A percentile compares a stretch with the other conserved stretches of the same genome.
phyloP scores from a whole-genome alignment of 169 alveolate genomes.

The Toxoplasma gondii region DNA sequence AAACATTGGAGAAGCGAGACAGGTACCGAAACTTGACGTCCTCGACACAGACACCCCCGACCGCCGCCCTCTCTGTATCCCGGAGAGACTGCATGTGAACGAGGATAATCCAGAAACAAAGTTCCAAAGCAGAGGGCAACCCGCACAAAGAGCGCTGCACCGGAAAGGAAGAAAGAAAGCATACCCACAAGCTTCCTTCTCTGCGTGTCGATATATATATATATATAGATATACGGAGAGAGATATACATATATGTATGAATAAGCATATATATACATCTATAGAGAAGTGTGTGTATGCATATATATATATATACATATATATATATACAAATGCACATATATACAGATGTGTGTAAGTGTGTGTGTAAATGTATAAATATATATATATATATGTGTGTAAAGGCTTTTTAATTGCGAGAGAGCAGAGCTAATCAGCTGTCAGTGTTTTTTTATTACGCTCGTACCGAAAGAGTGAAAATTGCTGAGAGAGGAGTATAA shows the following conservation, averaged over 20 bases:
- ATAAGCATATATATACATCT: not conserved
- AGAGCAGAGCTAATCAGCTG: no score
- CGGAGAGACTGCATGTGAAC: no score
- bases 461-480: no score
- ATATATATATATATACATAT: not conserved
- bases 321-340: not conserved
- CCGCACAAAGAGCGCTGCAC: no score
- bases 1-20: constrained; percentile 74
- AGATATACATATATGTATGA: not conserved
- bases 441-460: no score
- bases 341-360: not conserved
- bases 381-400: not conserved
- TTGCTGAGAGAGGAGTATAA: no score
- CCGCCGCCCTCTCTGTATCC: no score
- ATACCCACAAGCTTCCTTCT: no score
- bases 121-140: no score
- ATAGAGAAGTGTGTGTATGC: not conserved
- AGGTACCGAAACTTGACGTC: constrained; percentile 51
- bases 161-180: no score
- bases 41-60: no score
- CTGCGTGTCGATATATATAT: not conserved
- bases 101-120: no score
- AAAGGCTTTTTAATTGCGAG: not conserved
- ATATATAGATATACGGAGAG: not conserved
- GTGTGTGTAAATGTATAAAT: not conserved